A percentile compares a stretch with the other conserved stretches of the same genome.
phyloP scores from a whole-genome alignment of 768 basidiomycete species.

The Macrolepiota dolichaula region DNA sequence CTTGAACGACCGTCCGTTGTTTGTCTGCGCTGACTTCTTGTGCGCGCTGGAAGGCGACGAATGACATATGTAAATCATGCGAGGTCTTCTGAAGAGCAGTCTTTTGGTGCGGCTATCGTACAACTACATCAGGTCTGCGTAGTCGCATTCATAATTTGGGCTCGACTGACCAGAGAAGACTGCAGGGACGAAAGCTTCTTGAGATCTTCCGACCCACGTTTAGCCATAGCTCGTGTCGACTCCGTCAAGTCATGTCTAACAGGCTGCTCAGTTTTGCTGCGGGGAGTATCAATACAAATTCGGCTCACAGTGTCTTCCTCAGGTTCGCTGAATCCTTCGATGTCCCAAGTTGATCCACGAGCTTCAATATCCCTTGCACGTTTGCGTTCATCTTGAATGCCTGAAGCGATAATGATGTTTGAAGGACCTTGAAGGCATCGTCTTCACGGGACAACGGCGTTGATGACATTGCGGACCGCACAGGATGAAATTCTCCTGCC shows the following conservation, averaged over 20 bases:
- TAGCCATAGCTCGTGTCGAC: conserved; percentile 91
- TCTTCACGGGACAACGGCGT: conserved; percentile 56
- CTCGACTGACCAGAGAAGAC: conserved; percentile 46
- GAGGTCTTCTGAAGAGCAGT: conserved; percentile 88
- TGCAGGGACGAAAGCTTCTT: conserved; percentile 82
- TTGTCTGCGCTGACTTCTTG: conserved; percentile 88
- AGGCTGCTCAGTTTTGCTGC: conserved; percentile 7
- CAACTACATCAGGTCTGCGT: not conserved
- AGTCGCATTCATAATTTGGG: not conserved
- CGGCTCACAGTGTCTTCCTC: conserved; percentile 81
- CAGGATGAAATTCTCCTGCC: conserved; percentile 37
- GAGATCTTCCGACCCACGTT: conserved; percentile 88
- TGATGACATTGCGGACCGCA: conserved; percentile 28
- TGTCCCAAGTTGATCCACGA: conserved; percentile 96
- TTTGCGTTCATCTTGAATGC: conserved; percentile 99
- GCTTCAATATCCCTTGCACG: conserved; percentile 89
- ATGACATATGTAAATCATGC: conserved; percentile 85
- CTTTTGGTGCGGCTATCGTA: conserved; percentile 68
- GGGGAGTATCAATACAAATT: not conserved
- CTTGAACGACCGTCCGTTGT: conserved; percentile 86
- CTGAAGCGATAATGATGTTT: conserved; percentile 82
- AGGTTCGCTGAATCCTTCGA: conserved; percentile 73
- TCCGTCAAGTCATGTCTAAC: conserved; percentile 90
- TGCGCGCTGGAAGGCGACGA: conserved; percentile 89
- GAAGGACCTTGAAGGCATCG: conserved; percentile 69